Evolutionary conservation across 2,329 filamentous ascomycete species (phyloP).

Genomic region (Dothideomycetes sp.): DNA sequence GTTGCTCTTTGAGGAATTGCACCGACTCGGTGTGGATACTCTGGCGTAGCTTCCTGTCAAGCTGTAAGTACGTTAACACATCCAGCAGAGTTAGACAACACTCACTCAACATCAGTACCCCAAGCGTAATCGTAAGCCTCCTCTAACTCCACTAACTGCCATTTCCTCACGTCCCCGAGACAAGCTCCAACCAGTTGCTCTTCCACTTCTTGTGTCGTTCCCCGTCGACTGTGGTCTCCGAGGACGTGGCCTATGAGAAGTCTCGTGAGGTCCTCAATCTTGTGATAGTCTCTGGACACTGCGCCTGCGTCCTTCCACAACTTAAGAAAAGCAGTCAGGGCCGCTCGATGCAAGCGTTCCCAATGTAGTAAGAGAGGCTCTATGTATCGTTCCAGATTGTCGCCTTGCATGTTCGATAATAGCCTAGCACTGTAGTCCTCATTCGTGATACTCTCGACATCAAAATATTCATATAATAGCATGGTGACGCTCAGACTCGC

Average conservation of each 20-base stretch:
- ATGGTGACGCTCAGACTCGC: constrained; percentile 79
- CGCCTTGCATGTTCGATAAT: constrained; percentile 28
- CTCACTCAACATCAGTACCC: constrained; percentile 67
- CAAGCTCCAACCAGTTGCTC: constrained; percentile 82
- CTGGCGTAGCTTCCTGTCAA: constrained; percentile 63
- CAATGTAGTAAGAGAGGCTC: constrained; percentile 82
- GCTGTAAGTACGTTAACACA: not conserved
- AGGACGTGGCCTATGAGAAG: constrained; percentile 86
- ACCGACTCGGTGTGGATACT: constrained; percentile 83
- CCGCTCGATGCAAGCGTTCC: constrained; percentile 79
- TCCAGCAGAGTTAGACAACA: not conserved
- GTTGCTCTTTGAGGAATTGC: constrained; percentile 94
- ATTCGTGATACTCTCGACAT: constrained; percentile 53
- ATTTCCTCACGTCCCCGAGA: constrained; percentile 61
- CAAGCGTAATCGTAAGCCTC: constrained; percentile 89
- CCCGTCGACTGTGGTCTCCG: constrained; percentile 68
- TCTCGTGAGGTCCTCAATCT: constrained; percentile 80
- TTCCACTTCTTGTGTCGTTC: constrained; percentile 77
- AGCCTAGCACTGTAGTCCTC: constrained; percentile 28
- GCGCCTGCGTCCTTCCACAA: constrained; percentile 88
- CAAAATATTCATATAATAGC: constrained; percentile 90
- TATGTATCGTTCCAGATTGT: constrained; percentile 78
- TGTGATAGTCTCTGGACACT: constrained; percentile 77
- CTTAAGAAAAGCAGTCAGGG: constrained; percentile 76
- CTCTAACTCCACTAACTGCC: constrained; percentile 90